Evolutionary conservation across 208 protist species (phyloP), one percentile per base, ranked within the genome.

Genomic region (Blastocrithidia nonstop): DNA sequence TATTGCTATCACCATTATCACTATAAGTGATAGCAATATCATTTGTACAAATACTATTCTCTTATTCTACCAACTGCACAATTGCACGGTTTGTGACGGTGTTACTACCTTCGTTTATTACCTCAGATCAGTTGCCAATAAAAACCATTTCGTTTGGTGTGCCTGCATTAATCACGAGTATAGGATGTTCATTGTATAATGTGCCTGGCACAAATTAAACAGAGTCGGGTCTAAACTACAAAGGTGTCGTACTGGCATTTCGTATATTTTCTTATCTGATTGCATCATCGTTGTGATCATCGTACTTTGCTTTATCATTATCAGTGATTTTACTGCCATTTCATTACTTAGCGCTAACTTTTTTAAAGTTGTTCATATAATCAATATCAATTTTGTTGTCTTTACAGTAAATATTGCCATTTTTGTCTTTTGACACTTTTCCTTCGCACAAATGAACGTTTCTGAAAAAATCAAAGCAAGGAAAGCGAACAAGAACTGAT

Each of bases 381-480:
- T n/a, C n/a, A n/a, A n/a, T n/a, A n/a, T n/a, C n/a, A n/a, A n/a
- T n/a, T n/a, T n/a, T n/a, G n/a, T n/a, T n/a, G n/a, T n/a, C n/a
- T n/a, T n/a, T n/a, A n/a, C n/a, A n/a, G n/a, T n/a, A n/a, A n/a
- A n/a, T 2, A 8, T 27, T 26, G 21, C 22, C 21, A 20, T 9
- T 5, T 8, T 16, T 41, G 9, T 41, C 23, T 16, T 11, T 6
- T 20, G 36, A 16, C 36, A 5, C 36, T 41, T 5, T 20, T 20
- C 36, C 22, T 42, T 90, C 81, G 50, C 81, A 90, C 3, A 90
- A n/a, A 44, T 77, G 64, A 4, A 79, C 76, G 33, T 82, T 56
- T 0, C 57, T 45, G 45, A 90, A 90, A 31, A 74, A 86, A 46
- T 90, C 81, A 28, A 86, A 76, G 61, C 62, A 86, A 0, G 81